phyloP scores from a whole-genome alignment of 352 stramenopile genomes.

The Phytopythium cucurbitacearum region DNA sequence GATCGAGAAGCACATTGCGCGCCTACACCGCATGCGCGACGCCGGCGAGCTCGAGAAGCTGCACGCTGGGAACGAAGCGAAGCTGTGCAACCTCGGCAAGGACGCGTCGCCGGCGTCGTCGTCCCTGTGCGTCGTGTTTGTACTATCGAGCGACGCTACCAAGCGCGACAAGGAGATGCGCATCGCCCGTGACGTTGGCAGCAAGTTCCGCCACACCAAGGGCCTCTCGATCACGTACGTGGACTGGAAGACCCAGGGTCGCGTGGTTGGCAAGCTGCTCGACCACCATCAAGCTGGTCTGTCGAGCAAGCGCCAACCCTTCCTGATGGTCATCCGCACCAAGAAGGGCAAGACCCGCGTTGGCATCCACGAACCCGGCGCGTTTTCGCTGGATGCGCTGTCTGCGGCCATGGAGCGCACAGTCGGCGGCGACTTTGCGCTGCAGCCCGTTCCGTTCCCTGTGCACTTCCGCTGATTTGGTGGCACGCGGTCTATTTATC shows the following conservation, averaged over 20 bases:
- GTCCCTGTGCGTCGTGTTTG: constrained; percentile 67
- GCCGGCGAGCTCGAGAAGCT: constrained; percentile 68
- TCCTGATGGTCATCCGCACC: constrained; percentile 59
- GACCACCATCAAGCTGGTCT: constrained; percentile 3
- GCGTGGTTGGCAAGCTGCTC: constrained; percentile 46
- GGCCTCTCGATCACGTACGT: constrained; percentile 65
- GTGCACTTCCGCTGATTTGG: constrained; percentile 37
- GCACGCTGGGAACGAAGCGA: constrained; percentile 64
- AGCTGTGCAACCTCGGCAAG: constrained; percentile 74
- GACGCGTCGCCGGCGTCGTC: constrained; percentile 47
- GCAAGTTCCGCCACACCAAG: constrained; percentile 65
- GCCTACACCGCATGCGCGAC: constrained; percentile 59
- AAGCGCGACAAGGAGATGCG: constrained; percentile 39
- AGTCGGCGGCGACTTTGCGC: constrained; percentile 56
- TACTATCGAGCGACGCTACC: constrained; percentile 48
- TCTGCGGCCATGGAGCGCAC: constrained; percentile 68
- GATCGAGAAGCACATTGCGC: constrained; percentile 73
- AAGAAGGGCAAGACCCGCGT: constrained; percentile 64
- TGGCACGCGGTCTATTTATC: neutral
- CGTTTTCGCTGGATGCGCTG: constrained; percentile 49
- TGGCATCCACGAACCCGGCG: constrained; percentile 23
- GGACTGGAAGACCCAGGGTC: constrained; percentile 63
- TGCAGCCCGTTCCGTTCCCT: constrained; percentile 23
- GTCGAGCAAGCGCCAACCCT: constrained; percentile 17
- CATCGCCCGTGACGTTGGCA: constrained; percentile 47